Conservation (phyloP, 352 stramenopile species). For the Pythium inflatum region DNA sequence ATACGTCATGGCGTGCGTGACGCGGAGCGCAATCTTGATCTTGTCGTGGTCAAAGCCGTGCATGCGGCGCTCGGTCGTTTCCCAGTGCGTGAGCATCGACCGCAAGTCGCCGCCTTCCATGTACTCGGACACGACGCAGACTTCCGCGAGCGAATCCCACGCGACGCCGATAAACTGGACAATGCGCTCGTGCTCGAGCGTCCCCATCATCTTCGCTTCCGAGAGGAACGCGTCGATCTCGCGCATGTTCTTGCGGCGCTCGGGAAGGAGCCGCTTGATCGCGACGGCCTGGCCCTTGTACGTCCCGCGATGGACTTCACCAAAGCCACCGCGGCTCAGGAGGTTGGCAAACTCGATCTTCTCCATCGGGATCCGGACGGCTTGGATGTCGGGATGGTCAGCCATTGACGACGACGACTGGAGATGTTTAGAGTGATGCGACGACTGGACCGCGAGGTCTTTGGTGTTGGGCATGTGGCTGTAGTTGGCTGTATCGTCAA, state of each 20-base stretch:
- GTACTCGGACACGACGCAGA: constrained; percentile 48
- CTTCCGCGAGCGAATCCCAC: constrained; percentile 45
- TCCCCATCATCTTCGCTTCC: constrained; percentile 34
- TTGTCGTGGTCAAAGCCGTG: constrained; percentile 44
- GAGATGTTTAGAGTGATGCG: not conserved
- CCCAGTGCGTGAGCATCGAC: constrained; percentile 33
- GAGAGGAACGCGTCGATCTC: constrained; percentile 28
- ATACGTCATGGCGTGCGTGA: constrained; percentile 25
- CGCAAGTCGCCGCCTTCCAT: constrained; percentile 54
- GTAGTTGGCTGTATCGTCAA: constrained; percentile 15
- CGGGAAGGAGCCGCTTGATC: constrained; percentile 23
- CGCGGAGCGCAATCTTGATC: constrained; percentile 43
- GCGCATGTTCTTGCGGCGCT: constrained; percentile 6
- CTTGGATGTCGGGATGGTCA: constrained; percentile 45
- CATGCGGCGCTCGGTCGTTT: constrained; percentile 5
- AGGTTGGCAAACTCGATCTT: constrained; percentile 6
- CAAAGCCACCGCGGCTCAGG: constrained; percentile 21
- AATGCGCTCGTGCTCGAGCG: constrained; percentile 36
- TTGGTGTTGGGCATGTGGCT: constrained; percentile 24
- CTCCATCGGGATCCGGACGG: constrained; percentile 33
- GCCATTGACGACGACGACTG: constrained; percentile 19
- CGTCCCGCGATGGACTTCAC: constrained; percentile 19
- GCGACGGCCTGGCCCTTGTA: constrained; percentile 28
- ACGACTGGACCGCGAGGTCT: not conserved
- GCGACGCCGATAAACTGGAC: constrained; percentile 47